phyloP scores from a whole-genome alignment of 1,284 basidiomycete species.

The Moniliella sp. region DNA sequence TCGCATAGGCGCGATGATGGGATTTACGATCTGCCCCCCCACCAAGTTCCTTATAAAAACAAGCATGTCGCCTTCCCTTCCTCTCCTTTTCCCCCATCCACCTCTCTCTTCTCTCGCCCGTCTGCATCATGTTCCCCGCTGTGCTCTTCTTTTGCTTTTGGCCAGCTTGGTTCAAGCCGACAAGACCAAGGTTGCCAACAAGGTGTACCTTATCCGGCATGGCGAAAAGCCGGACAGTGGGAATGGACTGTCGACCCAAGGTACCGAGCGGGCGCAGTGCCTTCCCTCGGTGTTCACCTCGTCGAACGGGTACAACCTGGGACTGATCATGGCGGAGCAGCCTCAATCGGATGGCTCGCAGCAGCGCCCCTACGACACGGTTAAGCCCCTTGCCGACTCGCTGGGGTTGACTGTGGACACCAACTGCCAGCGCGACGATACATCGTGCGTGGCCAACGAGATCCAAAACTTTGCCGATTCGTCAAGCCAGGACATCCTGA shows the following conservation, averaged over 20 bases:
- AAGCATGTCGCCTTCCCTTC: too few relatives aligned
- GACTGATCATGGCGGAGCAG: slow-evolving; percentile 13
- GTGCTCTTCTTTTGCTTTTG: too few relatives aligned
- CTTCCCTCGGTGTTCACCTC: slow-evolving; percentile 12
- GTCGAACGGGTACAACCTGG: slow-evolving; percentile 14
- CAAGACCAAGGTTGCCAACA: too few relatives aligned
- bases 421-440: slow-evolving; percentile 26
- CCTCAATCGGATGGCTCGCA: slow-evolving; percentile 13
- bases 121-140: too few relatives aligned
- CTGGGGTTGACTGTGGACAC: slow-evolving; percentile 27
- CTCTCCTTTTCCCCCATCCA: too few relatives aligned
- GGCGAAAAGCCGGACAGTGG: slow-evolving; percentile 23
- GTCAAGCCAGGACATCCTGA: slow-evolving; percentile 6
- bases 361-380: slow-evolving; percentile 26
- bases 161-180: too few relatives aligned
- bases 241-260: slow-evolving; percentile 7
- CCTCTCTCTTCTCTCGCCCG: too few relatives aligned
- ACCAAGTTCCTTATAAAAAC: too few relatives aligned
- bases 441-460: slow-evolving; percentile 12
- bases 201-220: slow-evolving; percentile 20
- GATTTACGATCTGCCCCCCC: too few relatives aligned
- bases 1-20: too few relatives aligned
- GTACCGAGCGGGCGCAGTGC: slow-evolving; percentile 5
- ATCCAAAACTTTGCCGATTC: slow-evolving; percentile 11
- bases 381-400: slow-evolving; percentile 22